A percentile compares a stretch with the other conserved stretches of the same genome.
These are phyloP conservation scores for Torulaspora indica DNA, from an alignment of 805 yeast genomes.

Conservation along the genomic window DNA sequence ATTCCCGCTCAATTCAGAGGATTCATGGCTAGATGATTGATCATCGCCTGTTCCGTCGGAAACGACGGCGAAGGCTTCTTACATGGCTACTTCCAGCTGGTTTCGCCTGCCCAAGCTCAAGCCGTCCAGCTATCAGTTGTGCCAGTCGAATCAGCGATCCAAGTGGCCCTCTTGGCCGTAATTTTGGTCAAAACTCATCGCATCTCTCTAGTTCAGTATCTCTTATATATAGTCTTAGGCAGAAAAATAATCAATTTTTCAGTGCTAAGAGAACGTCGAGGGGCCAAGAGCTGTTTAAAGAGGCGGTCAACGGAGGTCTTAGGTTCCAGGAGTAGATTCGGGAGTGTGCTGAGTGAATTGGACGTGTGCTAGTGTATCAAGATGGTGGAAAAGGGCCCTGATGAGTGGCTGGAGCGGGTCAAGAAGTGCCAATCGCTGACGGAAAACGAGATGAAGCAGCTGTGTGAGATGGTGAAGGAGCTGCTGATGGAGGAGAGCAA, in stretches of 20 bases:
- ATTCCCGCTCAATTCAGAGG: conserved; percentile 31
- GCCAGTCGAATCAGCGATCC: neutral
- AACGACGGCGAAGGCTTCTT: neutral
- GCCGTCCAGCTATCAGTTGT: neutral
- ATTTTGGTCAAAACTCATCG: neutral
- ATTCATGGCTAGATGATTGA: conserved; percentile 30
- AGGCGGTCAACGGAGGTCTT: neutral
- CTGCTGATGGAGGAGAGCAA: conserved; percentile 93
- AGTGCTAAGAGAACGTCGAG: conserved; percentile 1
- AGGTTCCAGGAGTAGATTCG: too few species aligned
- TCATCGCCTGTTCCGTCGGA: neutral
- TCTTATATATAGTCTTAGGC: neutral
- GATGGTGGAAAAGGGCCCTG: conserved; percentile 80
- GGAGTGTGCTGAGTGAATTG: neutral
- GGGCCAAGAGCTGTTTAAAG: neutral
- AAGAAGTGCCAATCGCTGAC: conserved; percentile 83
- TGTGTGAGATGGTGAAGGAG: conserved; percentile 93
- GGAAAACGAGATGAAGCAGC: conserved; percentile 91
- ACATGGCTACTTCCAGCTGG: too few species aligned
- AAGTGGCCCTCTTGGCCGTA: neutral
- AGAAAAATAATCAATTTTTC: neutral
- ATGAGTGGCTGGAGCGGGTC: conserved; percentile 92
- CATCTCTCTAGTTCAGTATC: neutral
- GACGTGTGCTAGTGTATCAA: neutral
- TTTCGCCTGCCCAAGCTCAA: too few species aligned